A percentile compares a stretch with the other conserved stretches of the same genome.
These are phyloP conservation scores for Solanum chmielewskii DNA, from an alignment of 257 asterid species.

Conservation along the genomic window DNA sequence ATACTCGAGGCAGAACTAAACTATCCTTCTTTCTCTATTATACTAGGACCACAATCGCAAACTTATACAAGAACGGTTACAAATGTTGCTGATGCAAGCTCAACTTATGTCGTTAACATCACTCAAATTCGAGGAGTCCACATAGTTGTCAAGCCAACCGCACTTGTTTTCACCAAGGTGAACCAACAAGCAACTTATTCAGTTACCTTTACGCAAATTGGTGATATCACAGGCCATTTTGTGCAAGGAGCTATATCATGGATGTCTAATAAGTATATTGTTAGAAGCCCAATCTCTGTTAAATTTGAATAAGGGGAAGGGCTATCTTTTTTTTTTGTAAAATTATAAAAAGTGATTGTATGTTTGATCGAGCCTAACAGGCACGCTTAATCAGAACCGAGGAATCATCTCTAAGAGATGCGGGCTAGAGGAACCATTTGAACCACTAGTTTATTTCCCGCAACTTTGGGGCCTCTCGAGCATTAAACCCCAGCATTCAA, in stretches of 20 bases:
- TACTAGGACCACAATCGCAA: neutral
- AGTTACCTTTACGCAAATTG: constrained; percentile 4
- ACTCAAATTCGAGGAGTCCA: constrained; percentile 1
- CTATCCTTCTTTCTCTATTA: constrained; percentile 26
- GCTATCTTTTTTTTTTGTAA: neutral
- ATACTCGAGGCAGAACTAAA: constrained; percentile 18
- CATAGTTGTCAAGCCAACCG: constrained; percentile 4
- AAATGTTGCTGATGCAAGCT: constrained; percentile 22
- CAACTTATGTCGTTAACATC: constrained; percentile 2
- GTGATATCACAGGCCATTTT: neutral
- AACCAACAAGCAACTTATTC: constrained; percentile 2
- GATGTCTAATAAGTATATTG: constrained; percentile 6
- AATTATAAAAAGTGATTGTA: too few relatives aligned
- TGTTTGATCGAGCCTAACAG: too few relatives aligned
- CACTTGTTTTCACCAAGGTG: constrained; percentile 2
- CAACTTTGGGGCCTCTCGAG: neutral
- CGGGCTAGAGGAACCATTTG: neutral
- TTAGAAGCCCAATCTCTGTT: constrained; percentile 14
- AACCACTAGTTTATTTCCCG: neutral
- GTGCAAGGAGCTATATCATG: constrained; percentile 17
- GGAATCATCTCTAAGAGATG: too few relatives aligned
- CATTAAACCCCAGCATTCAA: neutral
- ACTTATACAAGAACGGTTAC: constrained; percentile 26
- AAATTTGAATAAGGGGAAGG: neutral
- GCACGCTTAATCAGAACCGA: too few relatives aligned